Conservation (phyloP, 495 filamentous ascomycete species). For the Aspergillus leporis region DNA sequence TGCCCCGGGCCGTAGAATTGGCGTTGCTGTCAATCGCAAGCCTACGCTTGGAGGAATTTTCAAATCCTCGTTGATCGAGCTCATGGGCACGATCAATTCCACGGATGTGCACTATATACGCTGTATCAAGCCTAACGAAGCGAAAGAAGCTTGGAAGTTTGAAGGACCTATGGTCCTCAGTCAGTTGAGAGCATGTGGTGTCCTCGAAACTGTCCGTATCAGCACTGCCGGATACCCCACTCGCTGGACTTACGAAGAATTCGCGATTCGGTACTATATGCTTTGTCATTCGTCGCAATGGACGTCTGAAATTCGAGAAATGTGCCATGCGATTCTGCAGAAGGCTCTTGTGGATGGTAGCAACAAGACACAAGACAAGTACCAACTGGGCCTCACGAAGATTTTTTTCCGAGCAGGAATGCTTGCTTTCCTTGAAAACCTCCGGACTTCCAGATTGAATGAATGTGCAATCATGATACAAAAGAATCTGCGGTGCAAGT, state of each 20-base stretch:
- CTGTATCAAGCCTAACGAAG: constrained; percentile 99
- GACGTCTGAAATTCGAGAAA: constrained; percentile 89
- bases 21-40: constrained; percentile 91
- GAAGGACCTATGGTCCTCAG: constrained; percentile 99
- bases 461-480: constrained; percentile 98
- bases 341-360: constrained; percentile 83
- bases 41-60: constrained; percentile 98
- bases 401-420: constrained; percentile 99
- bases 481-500: constrained; percentile 95
- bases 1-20: constrained; percentile 75
- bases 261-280: constrained; percentile 98
- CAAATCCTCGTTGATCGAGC: constrained; percentile 95
- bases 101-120: constrained; percentile 99
- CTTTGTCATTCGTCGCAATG: constrained; percentile 86
- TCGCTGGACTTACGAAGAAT: constrained; percentile 98
- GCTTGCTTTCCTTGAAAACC: constrained; percentile 95
- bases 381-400: constrained; percentile 94
- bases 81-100: constrained; percentile 96
- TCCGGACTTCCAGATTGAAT: constrained; percentile 85
- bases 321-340: constrained; percentile 88
- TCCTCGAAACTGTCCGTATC: constrained; percentile 96
- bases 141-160: constrained; percentile 96
- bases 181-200: constrained; percentile 96
- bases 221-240: constrained; percentile 98
- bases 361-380: constrained; percentile 85